Conservation (phyloP, 106 monocot species). For the Phalaenopsis aphrodite region DNA sequence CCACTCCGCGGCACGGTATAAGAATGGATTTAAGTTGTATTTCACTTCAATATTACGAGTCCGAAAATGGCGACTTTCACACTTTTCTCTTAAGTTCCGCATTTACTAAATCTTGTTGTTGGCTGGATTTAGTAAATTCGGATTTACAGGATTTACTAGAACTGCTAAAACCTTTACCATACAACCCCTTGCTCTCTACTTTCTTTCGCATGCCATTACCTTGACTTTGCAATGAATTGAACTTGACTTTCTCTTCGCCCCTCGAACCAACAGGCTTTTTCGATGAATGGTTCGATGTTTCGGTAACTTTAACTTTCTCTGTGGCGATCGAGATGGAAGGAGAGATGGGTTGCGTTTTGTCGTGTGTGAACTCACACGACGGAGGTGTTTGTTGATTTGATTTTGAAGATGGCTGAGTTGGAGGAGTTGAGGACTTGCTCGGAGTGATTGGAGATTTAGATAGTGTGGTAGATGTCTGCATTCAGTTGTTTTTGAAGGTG, state of each 20-base stretch:
- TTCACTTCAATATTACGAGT: too few species aligned
- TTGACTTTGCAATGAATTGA: too few species aligned
- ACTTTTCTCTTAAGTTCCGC: too few species aligned
- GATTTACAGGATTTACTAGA: too few species aligned
- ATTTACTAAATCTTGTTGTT: too few species aligned
- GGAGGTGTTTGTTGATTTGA: neutral
- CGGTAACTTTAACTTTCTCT: neutral
- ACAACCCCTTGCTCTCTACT: constrained; percentile 1
- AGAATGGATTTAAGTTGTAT: too few species aligned
- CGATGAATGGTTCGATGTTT: neutral
- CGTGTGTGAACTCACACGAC: neutral
- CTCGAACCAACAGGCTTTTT: neutral
- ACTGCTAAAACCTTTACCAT: too few species aligned
- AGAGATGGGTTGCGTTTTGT: neutral
- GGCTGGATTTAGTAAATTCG: too few species aligned
- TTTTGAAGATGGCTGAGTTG: neutral
- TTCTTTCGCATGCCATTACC: constrained; percentile 5
- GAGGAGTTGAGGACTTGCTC: neutral
- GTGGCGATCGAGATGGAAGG: neutral
- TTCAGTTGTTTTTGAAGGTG: neutral
- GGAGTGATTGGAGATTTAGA: neutral
- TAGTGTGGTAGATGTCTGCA: constrained; percentile 4
- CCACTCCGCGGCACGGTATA: too few species aligned
- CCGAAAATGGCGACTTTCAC: too few species aligned
- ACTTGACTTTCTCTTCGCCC: constrained; percentile 12